Conservation (phyloP, 345 rosid species). For the Dimocarpus longan region DNA sequence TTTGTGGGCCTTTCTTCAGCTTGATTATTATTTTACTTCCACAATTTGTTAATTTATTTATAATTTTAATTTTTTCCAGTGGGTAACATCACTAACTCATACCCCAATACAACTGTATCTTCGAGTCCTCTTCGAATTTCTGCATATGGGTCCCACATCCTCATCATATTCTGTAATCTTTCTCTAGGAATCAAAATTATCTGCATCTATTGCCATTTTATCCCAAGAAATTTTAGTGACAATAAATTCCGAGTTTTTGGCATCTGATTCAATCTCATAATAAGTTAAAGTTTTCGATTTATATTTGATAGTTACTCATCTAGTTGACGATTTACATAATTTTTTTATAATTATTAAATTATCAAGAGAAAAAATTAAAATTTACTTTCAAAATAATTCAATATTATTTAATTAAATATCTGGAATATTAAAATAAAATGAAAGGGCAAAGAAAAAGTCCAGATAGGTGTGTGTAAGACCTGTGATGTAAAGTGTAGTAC, state of each 20-base stretch:
- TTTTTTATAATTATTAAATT: too few relatives aligned
- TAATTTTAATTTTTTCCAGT: constrained; percentile 11
- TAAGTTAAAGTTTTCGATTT: too few relatives aligned
- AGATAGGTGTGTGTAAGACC: too few relatives aligned
- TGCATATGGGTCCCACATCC: constrained; percentile 21
- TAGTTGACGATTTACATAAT: too few relatives aligned
- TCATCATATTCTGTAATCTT: neutral
- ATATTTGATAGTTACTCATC: too few relatives aligned
- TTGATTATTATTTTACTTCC: constrained; percentile 26
- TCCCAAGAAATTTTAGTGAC: too few relatives aligned
- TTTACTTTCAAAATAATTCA: too few relatives aligned
- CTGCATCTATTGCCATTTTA: too few relatives aligned
- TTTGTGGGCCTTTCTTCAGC: constrained; percentile 51
- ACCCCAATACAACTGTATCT: constrained; percentile 28
- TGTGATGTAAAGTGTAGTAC: neutral
- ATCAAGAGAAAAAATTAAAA: neutral
- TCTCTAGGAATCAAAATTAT: too few relatives aligned
- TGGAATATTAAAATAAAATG: neutral
- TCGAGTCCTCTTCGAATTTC: constrained; percentile 29
- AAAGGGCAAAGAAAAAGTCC: too few relatives aligned
- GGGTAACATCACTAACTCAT: constrained; percentile 9
- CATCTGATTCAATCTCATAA: too few relatives aligned
- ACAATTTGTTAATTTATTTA: neutral
- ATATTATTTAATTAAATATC: constrained; percentile 2
- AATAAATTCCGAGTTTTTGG: too few relatives aligned